Percentiles rank a stretch among this genome's conserved stretches.
Conservation (phyloP, 2,329 filamentous ascomycete species). For the Fusarium siculi region DNA sequence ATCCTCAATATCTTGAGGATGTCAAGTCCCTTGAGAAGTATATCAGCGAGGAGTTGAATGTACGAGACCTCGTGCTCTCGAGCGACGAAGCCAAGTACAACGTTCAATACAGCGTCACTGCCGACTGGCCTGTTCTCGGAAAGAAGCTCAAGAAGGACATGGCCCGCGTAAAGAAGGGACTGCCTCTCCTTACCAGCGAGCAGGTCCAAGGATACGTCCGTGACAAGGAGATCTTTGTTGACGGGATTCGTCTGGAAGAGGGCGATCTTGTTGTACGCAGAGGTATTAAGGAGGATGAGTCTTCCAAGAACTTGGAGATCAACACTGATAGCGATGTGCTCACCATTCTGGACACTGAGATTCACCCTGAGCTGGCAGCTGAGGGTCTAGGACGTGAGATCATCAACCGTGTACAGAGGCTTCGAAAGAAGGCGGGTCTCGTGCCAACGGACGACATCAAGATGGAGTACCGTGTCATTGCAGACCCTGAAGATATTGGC, state of each 20-base stretch:
- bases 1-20: slow-evolving; percentile 85
- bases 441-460: slow-evolving; percentile 92
- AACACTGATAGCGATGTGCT: slow-evolving; percentile 92
- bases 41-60: slow-evolving; percentile 90
- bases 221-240: slow-evolving; percentile 80
- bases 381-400: slow-evolving; percentile 93
- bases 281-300: slow-evolving; percentile 77
- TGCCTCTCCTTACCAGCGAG: slow-evolving; percentile 80
- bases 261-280: slow-evolving; percentile 84
- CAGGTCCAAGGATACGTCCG: slow-evolving; percentile 83
- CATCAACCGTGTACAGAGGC: slow-evolving; percentile 89
- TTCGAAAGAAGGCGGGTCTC: slow-evolving; percentile 93
- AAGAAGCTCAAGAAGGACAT: slow-evolving; percentile 98
- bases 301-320: slow-evolving; percentile 80
- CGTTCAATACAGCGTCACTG: slow-evolving; percentile 88
- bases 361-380: slow-evolving; percentile 86
- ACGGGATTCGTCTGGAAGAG: slow-evolving; percentile 83
- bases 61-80: slow-evolving; percentile 85
- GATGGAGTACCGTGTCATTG: slow-evolving; percentile 89
- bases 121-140: slow-evolving; percentile 93
- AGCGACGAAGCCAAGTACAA: slow-evolving; percentile 91
- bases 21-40: slow-evolving; percentile 87
- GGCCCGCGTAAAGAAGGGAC: slow-evolving; percentile 87
- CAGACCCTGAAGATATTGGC: slow-evolving; percentile 81
- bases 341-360: slow-evolving; percentile 84